phyloP scores from a whole-genome alignment of 768 basidiomycete genomes.

The Amanita molliuscula region DNA sequence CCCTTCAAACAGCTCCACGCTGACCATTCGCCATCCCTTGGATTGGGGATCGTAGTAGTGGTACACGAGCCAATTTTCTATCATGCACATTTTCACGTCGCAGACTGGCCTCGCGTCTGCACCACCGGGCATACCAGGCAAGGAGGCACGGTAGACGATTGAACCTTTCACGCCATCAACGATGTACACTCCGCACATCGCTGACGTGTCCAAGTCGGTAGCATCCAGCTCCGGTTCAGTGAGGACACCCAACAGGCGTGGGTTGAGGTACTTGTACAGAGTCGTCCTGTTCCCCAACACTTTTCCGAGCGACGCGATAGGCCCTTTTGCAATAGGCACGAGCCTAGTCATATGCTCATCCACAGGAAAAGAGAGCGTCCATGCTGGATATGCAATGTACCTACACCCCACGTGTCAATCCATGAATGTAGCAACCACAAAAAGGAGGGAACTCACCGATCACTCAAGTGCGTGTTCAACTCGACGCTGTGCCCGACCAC shows the following conservation, averaged over 20 bases:
- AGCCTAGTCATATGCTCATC: constrained; percentile 50
- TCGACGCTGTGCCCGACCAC: constrained; percentile 50
- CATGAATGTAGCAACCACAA: not conserved
- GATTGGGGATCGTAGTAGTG: constrained; percentile 64
- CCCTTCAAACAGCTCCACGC: constrained; percentile 87
- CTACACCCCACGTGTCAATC: constrained; percentile 19
- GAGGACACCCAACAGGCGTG: constrained; percentile 58
- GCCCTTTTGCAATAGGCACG: constrained; percentile 33
- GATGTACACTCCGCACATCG: constrained; percentile 57
- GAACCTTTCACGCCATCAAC: constrained; percentile 76
- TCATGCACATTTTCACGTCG: constrained; percentile 57
- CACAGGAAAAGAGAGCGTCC: constrained; percentile 48
- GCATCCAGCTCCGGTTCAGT: constrained; percentile 24
- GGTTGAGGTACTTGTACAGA: constrained; percentile 91
- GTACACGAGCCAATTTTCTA: constrained; percentile 93
- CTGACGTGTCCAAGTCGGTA: constrained; percentile 8
- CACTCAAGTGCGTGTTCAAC: constrained; percentile 29
- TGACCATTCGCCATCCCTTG: constrained; percentile 67
- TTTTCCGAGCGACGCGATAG: constrained; percentile 71
- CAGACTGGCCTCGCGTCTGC: constrained; percentile 28
- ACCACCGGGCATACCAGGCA: constrained; percentile 30
- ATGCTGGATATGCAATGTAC: constrained; percentile 49
- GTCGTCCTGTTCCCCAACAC: constrained; percentile 84
- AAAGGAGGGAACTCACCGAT: constrained; percentile 6
- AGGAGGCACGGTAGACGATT: constrained; percentile 52